phyloP scores from a whole-genome alignment of 2,329 filamentous ascomycete species.

The Botrytis deweyae region DNA sequence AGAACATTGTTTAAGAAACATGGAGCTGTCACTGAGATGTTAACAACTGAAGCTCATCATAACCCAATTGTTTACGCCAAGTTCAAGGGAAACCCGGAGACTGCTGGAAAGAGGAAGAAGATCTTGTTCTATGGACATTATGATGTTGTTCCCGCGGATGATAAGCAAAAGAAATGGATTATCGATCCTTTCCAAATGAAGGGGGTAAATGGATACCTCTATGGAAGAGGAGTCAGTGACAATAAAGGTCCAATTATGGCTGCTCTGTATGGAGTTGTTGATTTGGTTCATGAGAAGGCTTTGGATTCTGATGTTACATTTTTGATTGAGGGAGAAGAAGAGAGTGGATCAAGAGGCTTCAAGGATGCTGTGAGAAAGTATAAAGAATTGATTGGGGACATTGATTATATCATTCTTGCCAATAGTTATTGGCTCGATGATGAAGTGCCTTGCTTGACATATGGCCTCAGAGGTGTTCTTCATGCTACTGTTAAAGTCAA shows the following conservation, averaged over 20 bases:
- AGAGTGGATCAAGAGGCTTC: slow-evolving; percentile 90
- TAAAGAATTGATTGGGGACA: slow-evolving; percentile 80
- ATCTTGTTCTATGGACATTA: slow-evolving; percentile 98
- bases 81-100: slow-evolving; percentile 73
- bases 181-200: slow-evolving; percentile 87
- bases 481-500: slow-evolving; percentile 89
- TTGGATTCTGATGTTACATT: slow-evolving; percentile 89
- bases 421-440: slow-evolving; percentile 99
- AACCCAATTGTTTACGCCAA: slow-evolving; percentile 94
- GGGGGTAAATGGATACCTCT: slow-evolving; percentile 87
- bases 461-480: slow-evolving; percentile 88
- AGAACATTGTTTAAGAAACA: slow-evolving; percentile 89
- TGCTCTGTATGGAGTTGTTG: slow-evolving; percentile 88
- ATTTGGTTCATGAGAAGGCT: slow-evolving; percentile 78
- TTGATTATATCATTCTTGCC: slow-evolving; percentile 92
- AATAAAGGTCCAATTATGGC: slow-evolving; percentile 97
- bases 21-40: slow-evolving; percentile 83
- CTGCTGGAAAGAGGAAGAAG: slow-evolving; percentile 69
- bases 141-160: slow-evolving; percentile 90
- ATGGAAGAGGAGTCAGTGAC: slow-evolving; percentile 93
- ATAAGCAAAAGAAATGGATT: slow-evolving; percentile 78
- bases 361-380: slow-evolving; percentile 76
- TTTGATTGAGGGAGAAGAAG: slow-evolving; percentile 94
- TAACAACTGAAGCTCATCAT: slow-evolving; percentile 72
- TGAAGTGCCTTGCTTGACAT: slow-evolving; percentile 90